Evolutionary conservation across 176 grass and related monocot species (phyloP).

Genomic region (Neostapfia colusana): DNA sequence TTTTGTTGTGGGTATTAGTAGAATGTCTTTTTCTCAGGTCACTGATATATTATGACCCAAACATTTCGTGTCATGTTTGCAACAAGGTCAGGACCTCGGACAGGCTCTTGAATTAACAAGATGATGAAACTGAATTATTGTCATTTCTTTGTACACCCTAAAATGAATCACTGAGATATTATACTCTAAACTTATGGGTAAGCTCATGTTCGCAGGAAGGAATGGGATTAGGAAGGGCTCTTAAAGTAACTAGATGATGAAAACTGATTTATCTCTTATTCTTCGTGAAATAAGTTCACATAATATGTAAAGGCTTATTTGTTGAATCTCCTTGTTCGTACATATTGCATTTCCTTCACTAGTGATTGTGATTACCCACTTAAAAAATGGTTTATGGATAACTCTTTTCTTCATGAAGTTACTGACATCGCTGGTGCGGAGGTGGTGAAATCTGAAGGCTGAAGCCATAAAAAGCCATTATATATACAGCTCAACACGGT

Average conservation of each 20-base stretch:
- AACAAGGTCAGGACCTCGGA: neutral
- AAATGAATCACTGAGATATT: neutral
- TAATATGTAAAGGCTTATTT: neutral
- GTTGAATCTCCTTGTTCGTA: slow-evolving; percentile 16
- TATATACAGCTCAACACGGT: neutral
- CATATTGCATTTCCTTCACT: neutral
- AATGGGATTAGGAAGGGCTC: neutral
- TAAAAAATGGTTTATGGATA: neutral
- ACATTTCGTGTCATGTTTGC: neutral
- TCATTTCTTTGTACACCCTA: neutral
- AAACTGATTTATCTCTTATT: neutral
- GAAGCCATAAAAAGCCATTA: neutral
- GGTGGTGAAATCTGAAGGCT: slow-evolving; percentile 58
- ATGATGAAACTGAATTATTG: neutral
- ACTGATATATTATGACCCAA: neutral
- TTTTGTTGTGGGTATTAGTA: neutral
- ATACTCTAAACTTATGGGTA: neutral
- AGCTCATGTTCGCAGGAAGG: neutral
- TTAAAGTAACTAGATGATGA: neutral
- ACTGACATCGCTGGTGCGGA: slow-evolving; percentile 73
- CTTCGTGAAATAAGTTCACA: neutral
- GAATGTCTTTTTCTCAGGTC: neutral
- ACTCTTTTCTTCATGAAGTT: slow-evolving; percentile 45
- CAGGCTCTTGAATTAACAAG: neutral
- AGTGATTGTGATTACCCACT: neutral